phyloP scores from a whole-genome alignment of 805 yeast species.

The Kazachstania taianensis region DNA sequence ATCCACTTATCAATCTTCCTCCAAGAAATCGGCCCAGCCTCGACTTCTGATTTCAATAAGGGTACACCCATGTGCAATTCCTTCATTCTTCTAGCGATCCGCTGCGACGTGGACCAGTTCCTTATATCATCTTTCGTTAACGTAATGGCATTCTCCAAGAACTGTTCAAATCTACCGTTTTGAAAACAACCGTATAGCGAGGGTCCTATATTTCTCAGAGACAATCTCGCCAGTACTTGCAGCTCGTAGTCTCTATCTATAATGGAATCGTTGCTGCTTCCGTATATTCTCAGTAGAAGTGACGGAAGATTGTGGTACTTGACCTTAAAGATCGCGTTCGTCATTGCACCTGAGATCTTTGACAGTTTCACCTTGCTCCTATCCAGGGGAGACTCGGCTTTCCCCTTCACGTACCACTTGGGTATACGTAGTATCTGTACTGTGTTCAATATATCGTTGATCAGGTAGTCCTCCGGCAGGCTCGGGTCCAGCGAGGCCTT shows the following conservation, averaged over 20 bases:
- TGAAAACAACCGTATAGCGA: slow-evolving; percentile 76
- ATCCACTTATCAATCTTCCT: slow-evolving; percentile 63
- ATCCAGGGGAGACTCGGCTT: slow-evolving; percentile 20
- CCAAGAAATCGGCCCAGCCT: slow-evolving; percentile 62
- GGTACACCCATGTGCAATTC: slow-evolving; percentile 79
- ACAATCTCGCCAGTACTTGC: slow-evolving; percentile 58
- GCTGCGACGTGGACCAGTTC: slow-evolving; percentile 62
- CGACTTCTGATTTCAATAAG: slow-evolving; percentile 46
- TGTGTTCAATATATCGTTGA: slow-evolving; percentile 63
- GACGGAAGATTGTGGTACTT: slow-evolving; percentile 53
- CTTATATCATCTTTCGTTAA: slow-evolving; percentile 65
- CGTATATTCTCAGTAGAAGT: slow-evolving; percentile 73
- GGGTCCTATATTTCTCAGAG: slow-evolving; percentile 78
- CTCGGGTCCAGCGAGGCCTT: slow-evolving; percentile 60
- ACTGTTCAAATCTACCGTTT: slow-evolving; percentile 93
- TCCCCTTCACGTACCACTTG: slow-evolving; percentile 60
- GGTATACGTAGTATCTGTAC: slow-evolving; percentile 55
- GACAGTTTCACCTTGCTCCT: slow-evolving; percentile 40
- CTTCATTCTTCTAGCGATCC: slow-evolving; percentile 93
- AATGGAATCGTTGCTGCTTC: slow-evolving; percentile 74
- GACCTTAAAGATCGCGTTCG: slow-evolving; percentile 78
- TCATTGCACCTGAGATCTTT: slow-evolving; percentile 85
- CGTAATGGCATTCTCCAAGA: slow-evolving; percentile 71
- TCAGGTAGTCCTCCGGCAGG: slow-evolving; percentile 75
- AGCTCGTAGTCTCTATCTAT: slow-evolving; percentile 83